Evolutionary conservation across 148 eudicot genomes (phyloP).

Genomic region (Bassia scoparia): DNA sequence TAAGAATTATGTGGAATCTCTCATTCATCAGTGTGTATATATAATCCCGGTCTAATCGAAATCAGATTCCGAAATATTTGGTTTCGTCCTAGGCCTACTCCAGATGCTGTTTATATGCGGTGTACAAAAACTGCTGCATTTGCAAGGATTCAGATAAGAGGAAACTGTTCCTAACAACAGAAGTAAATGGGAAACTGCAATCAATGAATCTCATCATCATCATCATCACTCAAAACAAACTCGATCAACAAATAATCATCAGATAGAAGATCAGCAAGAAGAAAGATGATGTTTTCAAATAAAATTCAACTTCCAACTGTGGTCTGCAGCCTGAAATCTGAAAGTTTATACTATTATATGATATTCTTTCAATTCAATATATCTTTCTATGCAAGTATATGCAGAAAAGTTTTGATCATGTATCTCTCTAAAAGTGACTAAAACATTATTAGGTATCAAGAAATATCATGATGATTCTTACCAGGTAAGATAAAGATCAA

Average conservation of each 20-base stretch:
- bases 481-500: neutral
- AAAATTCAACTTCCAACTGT: slow-evolving; percentile 11
- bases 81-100: slow-evolving; percentile 18
- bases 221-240: neutral
- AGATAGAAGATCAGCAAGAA: neutral
- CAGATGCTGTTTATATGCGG: slow-evolving; percentile 48
- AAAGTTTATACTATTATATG: neutral
- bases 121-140: slow-evolving; percentile 35
- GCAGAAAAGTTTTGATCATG: neutral
- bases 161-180: neutral
- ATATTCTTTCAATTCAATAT: neutral
- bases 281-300: neutral
- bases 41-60: neutral
- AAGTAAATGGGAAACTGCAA: neutral
- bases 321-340: neutral
- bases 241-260: neutral
- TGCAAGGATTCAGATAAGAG: neutral
- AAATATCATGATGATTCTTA: neutral
- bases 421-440: neutral
- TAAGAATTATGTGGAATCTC: neutral
- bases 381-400: neutral
- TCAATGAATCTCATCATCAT: neutral
- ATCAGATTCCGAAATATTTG: slow-evolving; percentile 33
- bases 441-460: neutral
- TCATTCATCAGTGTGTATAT: neutral